Evolutionary conservation across 352 stramenopile genomes (phyloP).

Genomic region (Poterioochromonas sp.): DNA sequence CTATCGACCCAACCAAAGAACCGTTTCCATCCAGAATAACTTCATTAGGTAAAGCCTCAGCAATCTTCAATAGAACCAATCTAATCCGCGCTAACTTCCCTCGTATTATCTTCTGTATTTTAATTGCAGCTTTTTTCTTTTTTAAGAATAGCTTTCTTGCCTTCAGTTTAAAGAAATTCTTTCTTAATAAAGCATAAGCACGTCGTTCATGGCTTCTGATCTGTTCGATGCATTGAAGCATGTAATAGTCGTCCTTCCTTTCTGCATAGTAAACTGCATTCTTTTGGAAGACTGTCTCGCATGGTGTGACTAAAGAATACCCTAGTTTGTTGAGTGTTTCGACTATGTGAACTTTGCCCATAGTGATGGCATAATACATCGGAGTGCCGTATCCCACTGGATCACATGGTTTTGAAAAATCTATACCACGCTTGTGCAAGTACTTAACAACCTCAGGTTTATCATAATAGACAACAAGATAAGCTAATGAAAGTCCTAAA

Average conservation of each 20-base stretch:
- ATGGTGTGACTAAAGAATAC: constrained; percentile 1
- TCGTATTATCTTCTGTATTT: too few relatives aligned
- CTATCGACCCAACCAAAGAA: too few relatives aligned
- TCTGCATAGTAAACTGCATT: neutral
- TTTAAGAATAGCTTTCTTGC: neutral
- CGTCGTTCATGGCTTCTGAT: neutral
- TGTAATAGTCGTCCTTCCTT: neutral
- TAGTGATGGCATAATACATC: constrained; percentile 15
- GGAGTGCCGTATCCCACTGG: constrained; percentile 5
- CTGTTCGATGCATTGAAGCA: neutral
- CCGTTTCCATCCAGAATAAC: too few relatives aligned
- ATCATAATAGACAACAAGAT: constrained; percentile 28
- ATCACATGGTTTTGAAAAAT: constrained; percentile 26
- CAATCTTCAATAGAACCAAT: too few relatives aligned
- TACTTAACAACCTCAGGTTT: constrained; percentile 20
- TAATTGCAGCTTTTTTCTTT: too few relatives aligned
- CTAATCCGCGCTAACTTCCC: too few relatives aligned
- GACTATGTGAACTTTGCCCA: neutral
- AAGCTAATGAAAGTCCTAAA: constrained; percentile 1
- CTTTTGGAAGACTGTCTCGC: neutral
- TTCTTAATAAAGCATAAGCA: neutral
- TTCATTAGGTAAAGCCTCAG: too few relatives aligned
- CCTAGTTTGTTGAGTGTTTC: neutral
- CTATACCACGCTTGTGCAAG: constrained; percentile 19
- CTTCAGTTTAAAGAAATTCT: neutral